Percentiles rank a stretch among this genome's conserved stretches.
Conservation (phyloP, 2,329 filamentous ascomycete genomes). For the Penicillium fuscoglaucum region DNA sequence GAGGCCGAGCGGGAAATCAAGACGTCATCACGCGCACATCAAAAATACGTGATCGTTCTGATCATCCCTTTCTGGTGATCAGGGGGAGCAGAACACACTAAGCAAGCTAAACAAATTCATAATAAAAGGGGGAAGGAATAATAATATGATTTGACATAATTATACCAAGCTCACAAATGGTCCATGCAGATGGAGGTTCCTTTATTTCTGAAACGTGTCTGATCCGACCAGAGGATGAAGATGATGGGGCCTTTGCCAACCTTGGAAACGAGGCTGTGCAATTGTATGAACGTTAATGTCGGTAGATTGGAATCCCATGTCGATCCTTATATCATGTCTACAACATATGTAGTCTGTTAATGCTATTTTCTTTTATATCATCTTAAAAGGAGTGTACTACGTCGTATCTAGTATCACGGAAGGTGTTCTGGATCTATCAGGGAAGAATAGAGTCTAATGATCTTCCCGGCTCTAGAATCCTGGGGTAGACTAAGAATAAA, state of each 20-base stretch:
- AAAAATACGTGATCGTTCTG: slow-evolving; percentile 2
- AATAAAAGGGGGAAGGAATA: not conserved
- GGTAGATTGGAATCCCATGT: slow-evolving; percentile 8
- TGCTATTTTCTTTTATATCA: not conserved
- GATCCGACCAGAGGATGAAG: not conserved
- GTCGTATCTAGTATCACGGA: not conserved
- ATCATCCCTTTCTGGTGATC: slow-evolving; percentile 12
- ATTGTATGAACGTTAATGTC: slow-evolving; percentile 5
- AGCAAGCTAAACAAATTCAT: not conserved
- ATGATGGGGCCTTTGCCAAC: not conserved
- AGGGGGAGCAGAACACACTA: not conserved
- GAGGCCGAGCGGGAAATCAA: not conserved
- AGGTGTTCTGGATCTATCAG: not conserved
- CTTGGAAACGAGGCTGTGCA: slow-evolving; percentile 19
- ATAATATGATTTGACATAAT: not conserved
- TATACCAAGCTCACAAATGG: slow-evolving; percentile 3
- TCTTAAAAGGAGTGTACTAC: not conserved
- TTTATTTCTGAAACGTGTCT: slow-evolving; percentile 12
- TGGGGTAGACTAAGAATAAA: not conserved
- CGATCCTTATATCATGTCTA: slow-evolving; percentile 9
- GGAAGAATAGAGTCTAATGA: not conserved
- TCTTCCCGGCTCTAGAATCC: not conserved
- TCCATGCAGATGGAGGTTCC: not conserved
- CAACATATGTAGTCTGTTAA: not conserved
- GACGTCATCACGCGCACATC: slow-evolving; percentile 8